These are phyloP conservation scores for Plasmopara muralis DNA, from an alignment of 352 stramenopile species.

Conservation along the genomic window DNA sequence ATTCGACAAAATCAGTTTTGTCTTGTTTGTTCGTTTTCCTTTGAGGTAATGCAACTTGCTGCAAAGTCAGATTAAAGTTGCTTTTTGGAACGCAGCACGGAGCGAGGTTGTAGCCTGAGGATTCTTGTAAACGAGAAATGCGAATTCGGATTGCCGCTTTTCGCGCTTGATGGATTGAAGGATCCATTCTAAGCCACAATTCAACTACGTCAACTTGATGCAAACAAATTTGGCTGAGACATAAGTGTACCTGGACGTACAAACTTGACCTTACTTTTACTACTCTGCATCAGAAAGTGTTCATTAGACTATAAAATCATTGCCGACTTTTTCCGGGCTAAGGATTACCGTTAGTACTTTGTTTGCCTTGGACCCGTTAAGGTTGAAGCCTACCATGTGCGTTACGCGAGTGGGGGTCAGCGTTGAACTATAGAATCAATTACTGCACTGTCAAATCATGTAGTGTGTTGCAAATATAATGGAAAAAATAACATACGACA, in stretches of 20 bases:
- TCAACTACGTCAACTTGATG: too few relatives aligned
- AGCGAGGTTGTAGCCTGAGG: slow-evolving; percentile 10
- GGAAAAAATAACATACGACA: slow-evolving; percentile 26
- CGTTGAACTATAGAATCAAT: slow-evolving; percentile 22
- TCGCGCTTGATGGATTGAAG: slow-evolving; percentile 61
- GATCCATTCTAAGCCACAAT: slow-evolving; percentile 54
- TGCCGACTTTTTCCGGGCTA: not conserved
- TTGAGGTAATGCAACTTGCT: not conserved
- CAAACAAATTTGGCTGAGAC: not conserved
- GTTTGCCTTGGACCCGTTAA: slow-evolving; percentile 69
- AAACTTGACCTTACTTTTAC: slow-evolving; percentile 51
- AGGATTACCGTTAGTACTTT: slow-evolving; percentile 53
- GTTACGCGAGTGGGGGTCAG: slow-evolving; percentile 50
- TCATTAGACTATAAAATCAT: slow-evolving; percentile 1
- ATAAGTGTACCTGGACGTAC: slow-evolving; percentile 45
- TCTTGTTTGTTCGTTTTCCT: not conserved
- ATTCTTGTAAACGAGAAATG: slow-evolving; percentile 74
- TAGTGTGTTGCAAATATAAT: not conserved
- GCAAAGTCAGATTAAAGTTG: not conserved
- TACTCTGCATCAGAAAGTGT: slow-evolving; percentile 24
- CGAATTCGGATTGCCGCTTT: slow-evolving; percentile 58
- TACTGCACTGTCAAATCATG: slow-evolving; percentile 4
- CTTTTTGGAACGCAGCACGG: slow-evolving; percentile 15
- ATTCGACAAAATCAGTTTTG: slow-evolving; percentile 19
- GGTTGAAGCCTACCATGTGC: slow-evolving; percentile 74